Conservation (phyloP, 257 asterid genomes). For the Solanum neorickii region DNA sequence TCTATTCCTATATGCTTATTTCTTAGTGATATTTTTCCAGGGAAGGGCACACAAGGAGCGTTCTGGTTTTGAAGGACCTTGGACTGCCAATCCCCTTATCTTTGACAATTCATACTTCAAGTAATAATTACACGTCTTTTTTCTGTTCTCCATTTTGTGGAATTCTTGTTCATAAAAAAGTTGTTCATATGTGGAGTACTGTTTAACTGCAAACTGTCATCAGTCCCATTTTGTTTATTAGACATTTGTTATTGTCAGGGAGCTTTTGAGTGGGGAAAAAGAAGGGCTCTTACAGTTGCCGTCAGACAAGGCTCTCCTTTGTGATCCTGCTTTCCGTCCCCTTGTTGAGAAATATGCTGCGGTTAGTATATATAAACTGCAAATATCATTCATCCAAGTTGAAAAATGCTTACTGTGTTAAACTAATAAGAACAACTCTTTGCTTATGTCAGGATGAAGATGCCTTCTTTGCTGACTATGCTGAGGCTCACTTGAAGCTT, state of each 20-base stretch:
- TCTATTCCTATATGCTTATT: neutral
- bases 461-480: conserved; percentile 74
- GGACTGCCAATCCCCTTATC: conserved; percentile 73
- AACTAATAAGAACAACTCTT: neutral
- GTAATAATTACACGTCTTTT: conserved; percentile 12
- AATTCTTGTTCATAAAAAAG: neutral
- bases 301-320: conserved; percentile 69
- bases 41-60: conserved; percentile 79
- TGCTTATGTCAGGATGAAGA: conserved; percentile 55
- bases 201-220: neutral
- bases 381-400: neutral
- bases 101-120: conserved; percentile 71
- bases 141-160: neutral
- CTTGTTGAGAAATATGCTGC: conserved; percentile 68
- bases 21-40: conserved; percentile 11
- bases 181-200: neutral
- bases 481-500: conserved; percentile 62
- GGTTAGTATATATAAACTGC: conserved; percentile 17
- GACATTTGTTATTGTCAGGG: conserved; percentile 23
- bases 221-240: neutral
- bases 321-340: conserved; percentile 59
- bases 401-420: neutral
- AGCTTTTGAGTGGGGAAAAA: conserved; percentile 63
- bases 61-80: conserved; percentile 89
- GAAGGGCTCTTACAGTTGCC: conserved; percentile 72